These are phyloP conservation scores for Coelastrella sp. DNA, from an alignment of 139 green algal species.

Conservation along the genomic window DNA sequence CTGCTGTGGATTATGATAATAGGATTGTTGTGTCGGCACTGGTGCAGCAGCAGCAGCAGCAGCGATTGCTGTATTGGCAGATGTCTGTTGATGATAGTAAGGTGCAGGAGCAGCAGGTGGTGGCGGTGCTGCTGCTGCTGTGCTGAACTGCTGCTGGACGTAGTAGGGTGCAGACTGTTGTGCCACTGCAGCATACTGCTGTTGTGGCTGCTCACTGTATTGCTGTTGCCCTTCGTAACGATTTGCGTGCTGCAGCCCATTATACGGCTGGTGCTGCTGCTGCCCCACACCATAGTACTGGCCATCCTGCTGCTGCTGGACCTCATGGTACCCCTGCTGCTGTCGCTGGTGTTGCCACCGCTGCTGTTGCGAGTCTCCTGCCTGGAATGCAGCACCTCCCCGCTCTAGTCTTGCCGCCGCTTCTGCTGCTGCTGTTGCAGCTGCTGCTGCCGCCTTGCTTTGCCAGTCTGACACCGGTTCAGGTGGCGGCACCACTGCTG, in stretches of 20 bases:
- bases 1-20: background rate
- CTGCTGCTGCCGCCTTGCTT: conserved; percentile 1
- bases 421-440: conserved; percentile 11
- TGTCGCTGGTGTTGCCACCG: background rate
- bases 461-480: background rate
- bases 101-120: no score
- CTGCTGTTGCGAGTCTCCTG: background rate
- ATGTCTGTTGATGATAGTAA: background rate
- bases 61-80: no score
- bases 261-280: no score
- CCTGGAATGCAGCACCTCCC: background rate
- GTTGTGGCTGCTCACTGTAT: background rate
- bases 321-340: background rate
- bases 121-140: background rate
- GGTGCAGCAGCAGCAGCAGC: background rate
- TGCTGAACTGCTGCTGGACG: background rate
- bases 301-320: background rate
- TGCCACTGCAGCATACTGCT: background rate
- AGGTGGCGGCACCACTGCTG: background rate
- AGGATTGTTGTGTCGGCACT: background rate
- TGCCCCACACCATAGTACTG: background rate
- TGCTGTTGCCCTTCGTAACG: no score
- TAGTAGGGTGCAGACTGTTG: background rate
- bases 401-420: background rate
- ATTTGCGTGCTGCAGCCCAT: no score